These are phyloP conservation scores for Laburnicola sp. DNA, from an alignment of 2,329 filamentous ascomycete species.

Conservation along the genomic window DNA sequence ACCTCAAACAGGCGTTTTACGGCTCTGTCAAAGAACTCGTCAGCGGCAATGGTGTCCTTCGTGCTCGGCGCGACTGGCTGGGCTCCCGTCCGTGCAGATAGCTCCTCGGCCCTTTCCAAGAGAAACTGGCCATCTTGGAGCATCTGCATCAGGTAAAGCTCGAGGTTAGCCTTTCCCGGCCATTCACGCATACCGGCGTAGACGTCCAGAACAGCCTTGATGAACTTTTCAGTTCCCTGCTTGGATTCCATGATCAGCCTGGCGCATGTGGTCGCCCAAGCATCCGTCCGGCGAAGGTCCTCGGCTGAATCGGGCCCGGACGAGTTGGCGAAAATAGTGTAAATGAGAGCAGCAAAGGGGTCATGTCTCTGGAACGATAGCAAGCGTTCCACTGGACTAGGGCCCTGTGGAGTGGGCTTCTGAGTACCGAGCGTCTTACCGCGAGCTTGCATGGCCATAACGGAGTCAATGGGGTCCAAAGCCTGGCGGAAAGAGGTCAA, in stretches of 20 bases:
- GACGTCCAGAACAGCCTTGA: constrained; percentile 81
- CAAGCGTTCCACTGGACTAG: constrained; percentile 76
- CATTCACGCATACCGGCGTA: constrained; percentile 87
- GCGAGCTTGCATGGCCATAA: constrained; percentile 68
- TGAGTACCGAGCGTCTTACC: constrained; percentile 54
- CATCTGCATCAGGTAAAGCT: constrained; percentile 93
- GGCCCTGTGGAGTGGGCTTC: constrained; percentile 55
- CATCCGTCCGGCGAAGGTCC: constrained; percentile 75
- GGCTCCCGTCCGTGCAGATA: constrained; percentile 66
- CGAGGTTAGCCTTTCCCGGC: constrained; percentile 86
- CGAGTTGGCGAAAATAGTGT: constrained; percentile 85
- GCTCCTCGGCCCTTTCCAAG: constrained; percentile 80
- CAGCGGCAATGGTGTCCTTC: constrained; percentile 78
- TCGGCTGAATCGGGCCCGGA: constrained; percentile 80
- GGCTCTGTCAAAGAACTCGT: constrained; percentile 85
- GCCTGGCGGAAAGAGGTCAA: constrained; percentile 78
- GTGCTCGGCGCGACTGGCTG: constrained; percentile 73
- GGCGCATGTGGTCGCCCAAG: constrained; percentile 88
- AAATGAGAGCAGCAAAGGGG: constrained; percentile 79
- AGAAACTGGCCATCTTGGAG: constrained; percentile 91
- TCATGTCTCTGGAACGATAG: constrained; percentile 88
- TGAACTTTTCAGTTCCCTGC: constrained; percentile 74
- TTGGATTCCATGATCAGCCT: constrained; percentile 78
- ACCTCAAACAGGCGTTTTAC: constrained; percentile 81
- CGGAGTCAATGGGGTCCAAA: constrained; percentile 79